These are phyloP conservation scores for Cydonia oblonga DNA, from an alignment of 331 rosid genomes.

Conservation along the genomic window DNA sequence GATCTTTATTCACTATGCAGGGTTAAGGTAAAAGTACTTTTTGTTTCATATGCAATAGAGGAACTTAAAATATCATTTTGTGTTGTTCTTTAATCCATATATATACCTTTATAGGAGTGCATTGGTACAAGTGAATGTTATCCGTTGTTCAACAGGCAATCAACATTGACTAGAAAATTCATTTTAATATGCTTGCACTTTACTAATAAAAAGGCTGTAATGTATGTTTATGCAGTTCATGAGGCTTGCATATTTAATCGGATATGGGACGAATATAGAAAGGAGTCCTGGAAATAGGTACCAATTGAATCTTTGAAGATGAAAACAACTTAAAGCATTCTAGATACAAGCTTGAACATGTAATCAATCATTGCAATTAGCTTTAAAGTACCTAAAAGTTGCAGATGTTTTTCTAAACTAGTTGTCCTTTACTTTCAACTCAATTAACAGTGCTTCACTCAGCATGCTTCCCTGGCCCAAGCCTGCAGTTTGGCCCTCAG, in stretches of 20 bases:
- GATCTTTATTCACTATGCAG: slow-evolving; percentile 92
- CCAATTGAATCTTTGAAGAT: slow-evolving; percentile 7
- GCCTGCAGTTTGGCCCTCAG: slow-evolving; percentile 86
- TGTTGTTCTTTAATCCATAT: background rate
- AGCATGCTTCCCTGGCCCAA: slow-evolving; percentile 99
- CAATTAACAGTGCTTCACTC: slow-evolving; percentile 65
- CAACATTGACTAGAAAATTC: slow-evolving; percentile 15
- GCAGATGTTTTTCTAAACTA: background rate
- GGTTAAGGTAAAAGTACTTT: slow-evolving; percentile 57
- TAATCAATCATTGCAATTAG: background rate
- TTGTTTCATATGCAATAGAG: background rate
- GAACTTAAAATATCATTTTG: slow-evolving; percentile 2
- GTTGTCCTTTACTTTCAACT: slow-evolving; percentile 4
- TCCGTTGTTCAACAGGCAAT: background rate
- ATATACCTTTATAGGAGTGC: background rate
- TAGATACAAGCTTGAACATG: background rate
- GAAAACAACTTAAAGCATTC: background rate
- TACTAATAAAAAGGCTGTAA: background rate
- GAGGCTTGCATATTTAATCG: slow-evolving; percentile 95
- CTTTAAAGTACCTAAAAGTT: background rate
- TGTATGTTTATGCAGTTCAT: slow-evolving; percentile 65
- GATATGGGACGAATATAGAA: slow-evolving; percentile 78
- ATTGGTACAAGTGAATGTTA: background rate
- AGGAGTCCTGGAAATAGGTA: slow-evolving; percentile 98
- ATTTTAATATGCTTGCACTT: background rate